These are phyloP conservation scores for Deinandra increscens DNA, from an alignment of 129 eudicot species.

Conservation along the genomic window DNA sequence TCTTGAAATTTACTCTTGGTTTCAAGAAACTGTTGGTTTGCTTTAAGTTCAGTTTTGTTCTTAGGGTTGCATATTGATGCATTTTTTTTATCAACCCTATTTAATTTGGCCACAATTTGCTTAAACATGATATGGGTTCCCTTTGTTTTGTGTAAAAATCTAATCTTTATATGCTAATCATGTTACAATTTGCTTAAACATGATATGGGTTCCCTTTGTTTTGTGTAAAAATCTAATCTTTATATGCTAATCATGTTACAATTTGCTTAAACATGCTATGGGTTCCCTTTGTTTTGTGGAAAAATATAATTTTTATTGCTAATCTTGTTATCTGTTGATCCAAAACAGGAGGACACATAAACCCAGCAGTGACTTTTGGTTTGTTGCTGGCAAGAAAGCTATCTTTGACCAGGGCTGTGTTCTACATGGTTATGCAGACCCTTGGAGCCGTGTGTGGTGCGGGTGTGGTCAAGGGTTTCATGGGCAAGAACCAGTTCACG, in stretches of 20 bases:
- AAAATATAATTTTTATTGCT: slow-evolving; percentile 9
- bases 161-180: neutral
- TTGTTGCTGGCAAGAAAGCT: slow-evolving; percentile 81
- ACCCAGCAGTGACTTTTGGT: slow-evolving; percentile 92
- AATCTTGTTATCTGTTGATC: slow-evolving; percentile 2
- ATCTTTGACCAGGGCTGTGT: slow-evolving; percentile 70
- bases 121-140: slow-evolving; percentile 13
- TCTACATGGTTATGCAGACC: slow-evolving; percentile 88
- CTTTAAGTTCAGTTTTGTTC: neutral
- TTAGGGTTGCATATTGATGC: neutral
- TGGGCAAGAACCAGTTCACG: slow-evolving; percentile 45
- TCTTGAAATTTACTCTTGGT: neutral
- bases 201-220: slow-evolving; percentile 4
- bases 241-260: neutral
- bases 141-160: neutral
- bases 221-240: slow-evolving; percentile 5
- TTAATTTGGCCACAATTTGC: neutral
- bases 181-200: neutral
- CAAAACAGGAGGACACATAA: slow-evolving; percentile 89
- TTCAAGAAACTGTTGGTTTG: slow-evolving; percentile 1
- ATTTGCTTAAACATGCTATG: slow-evolving; percentile 1
- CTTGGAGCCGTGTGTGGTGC: slow-evolving; percentile 93
- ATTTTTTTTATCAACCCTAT: neutral
- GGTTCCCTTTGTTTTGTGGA: neutral
- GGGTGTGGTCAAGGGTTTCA: slow-evolving; percentile 85